Conservation (phyloP, 169 alveolate genomes). For the Babesia ovata region DNA sequence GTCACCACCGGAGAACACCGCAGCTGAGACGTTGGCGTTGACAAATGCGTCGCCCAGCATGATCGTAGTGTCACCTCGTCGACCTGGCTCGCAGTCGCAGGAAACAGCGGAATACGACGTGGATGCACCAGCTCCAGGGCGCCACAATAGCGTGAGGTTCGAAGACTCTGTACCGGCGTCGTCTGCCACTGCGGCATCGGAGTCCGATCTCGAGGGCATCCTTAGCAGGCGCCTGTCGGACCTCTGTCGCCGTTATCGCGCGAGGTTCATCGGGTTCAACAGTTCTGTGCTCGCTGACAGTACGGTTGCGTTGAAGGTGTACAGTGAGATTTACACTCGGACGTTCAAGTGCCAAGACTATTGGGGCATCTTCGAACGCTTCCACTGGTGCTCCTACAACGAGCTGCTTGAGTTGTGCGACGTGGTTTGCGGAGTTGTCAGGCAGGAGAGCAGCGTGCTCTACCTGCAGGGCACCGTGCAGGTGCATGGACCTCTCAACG, state of each 20-base stretch:
- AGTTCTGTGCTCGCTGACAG: constrained; percentile 54
- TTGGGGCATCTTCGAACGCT: constrained; percentile 13
- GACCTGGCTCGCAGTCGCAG: background rate
- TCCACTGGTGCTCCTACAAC: constrained; percentile 68
- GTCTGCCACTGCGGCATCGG: background rate
- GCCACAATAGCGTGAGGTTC: too few relatives aligned
- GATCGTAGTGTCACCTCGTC: background rate
- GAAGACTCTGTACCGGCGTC: background rate
- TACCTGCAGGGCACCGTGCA: constrained; percentile 60
- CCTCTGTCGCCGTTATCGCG: constrained; percentile 38
- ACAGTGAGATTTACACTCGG: constrained; percentile 51
- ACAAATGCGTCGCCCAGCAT: background rate
- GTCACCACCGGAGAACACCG: background rate
- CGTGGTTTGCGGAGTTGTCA: constrained; percentile 58
- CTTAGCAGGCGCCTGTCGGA: constrained; percentile 7
- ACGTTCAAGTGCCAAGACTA: constrained; percentile 38
- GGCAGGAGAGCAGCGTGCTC: constrained; percentile 64
- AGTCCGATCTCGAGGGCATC: constrained; percentile 18
- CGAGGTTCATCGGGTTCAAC: constrained; percentile 45
- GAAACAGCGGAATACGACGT: background rate
- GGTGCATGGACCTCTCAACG: constrained; percentile 70
- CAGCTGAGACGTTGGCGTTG: background rate
- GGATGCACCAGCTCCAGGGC: too few relatives aligned
- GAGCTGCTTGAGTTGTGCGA: constrained; percentile 74
- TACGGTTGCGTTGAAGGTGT: constrained; percentile 64